Conservation (phyloP, 176 grass and related monocot genomes). For the Zoysia japonica region DNA sequence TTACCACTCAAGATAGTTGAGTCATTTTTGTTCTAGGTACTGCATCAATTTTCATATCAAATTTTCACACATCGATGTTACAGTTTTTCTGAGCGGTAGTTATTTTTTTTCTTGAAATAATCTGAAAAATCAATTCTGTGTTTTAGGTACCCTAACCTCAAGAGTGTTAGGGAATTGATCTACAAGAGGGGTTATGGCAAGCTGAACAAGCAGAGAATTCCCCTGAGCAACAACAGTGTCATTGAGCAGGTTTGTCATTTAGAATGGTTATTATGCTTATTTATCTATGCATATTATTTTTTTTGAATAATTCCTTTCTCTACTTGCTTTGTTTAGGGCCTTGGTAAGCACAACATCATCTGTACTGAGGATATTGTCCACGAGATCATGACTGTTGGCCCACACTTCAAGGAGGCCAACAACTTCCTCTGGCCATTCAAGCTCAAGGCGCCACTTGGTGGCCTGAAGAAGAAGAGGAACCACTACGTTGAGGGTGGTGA, state of each 20-base stretch:
- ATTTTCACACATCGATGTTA: not conserved
- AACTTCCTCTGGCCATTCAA: constrained; percentile 98
- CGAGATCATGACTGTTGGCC: constrained; percentile 82
- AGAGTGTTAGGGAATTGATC: constrained; percentile 83
- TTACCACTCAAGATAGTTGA: not conserved
- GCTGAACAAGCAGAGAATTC: constrained; percentile 81
- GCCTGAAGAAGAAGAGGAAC: constrained; percentile 88
- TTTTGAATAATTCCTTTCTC: not conserved
- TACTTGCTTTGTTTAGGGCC: constrained; percentile 39
- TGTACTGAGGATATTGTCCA: constrained; percentile 93
- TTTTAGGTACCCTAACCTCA: constrained; percentile 80
- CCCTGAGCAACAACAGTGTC: constrained; percentile 67
- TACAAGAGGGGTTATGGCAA: constrained; percentile 93
- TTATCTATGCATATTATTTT: not conserved
- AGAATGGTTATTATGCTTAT: not conserved
- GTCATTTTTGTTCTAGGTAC: not conserved
- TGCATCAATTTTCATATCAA: not conserved
- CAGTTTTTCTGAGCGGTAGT: not conserved
- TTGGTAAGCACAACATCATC: constrained; percentile 66
- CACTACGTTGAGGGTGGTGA: constrained; percentile 95
- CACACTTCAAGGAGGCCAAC: constrained; percentile 94
- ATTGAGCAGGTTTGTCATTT: constrained; percentile 56
- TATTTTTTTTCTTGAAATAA: not conserved
- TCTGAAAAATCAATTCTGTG: not conserved
- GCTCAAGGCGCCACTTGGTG: constrained; percentile 70